Evolutionary conservation across 495 filamentous ascomycete genomes (phyloP).

Genomic region (Annulohypoxylon maeteangense): DNA sequence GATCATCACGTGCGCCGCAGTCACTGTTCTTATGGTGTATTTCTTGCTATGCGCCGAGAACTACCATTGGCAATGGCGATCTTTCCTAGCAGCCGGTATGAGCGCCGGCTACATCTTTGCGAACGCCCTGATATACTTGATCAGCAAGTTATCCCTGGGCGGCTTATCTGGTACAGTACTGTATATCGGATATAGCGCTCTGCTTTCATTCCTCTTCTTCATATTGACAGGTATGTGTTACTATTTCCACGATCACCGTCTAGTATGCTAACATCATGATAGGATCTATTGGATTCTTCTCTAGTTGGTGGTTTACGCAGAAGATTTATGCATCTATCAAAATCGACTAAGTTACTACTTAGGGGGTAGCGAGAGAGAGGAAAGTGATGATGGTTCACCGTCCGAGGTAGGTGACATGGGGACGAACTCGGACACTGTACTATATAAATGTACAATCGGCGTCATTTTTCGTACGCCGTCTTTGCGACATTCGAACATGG

Average conservation of each 20-base stretch:
- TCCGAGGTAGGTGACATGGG: neutral
- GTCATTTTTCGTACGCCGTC: constrained; percentile 12
- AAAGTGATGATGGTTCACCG: neutral
- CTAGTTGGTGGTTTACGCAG: constrained; percentile 90
- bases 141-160: constrained; percentile 83
- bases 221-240: constrained; percentile 82
- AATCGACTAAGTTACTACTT: constrained; percentile 71
- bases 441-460: constrained; percentile 39
- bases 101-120: constrained; percentile 90
- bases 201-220: constrained; percentile 92
- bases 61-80: constrained; percentile 98
- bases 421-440: constrained; percentile 22
- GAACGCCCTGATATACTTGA: constrained; percentile 88
- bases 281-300: constrained; percentile 96
- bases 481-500: constrained; percentile 3
- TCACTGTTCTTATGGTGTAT: constrained; percentile 92
- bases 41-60: constrained; percentile 95
- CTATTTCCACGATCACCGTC: neutral
- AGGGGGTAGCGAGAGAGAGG: neutral
- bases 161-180: constrained; percentile 86
- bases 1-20: constrained; percentile 93
- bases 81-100: constrained; percentile 87
- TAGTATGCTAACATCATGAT: constrained; percentile 34
- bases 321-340: constrained; percentile 97
- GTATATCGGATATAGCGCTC: constrained; percentile 90